phyloP scores from a whole-genome alignment of 2,329 filamentous ascomycete genomes.

The Phoma sp. region DNA sequence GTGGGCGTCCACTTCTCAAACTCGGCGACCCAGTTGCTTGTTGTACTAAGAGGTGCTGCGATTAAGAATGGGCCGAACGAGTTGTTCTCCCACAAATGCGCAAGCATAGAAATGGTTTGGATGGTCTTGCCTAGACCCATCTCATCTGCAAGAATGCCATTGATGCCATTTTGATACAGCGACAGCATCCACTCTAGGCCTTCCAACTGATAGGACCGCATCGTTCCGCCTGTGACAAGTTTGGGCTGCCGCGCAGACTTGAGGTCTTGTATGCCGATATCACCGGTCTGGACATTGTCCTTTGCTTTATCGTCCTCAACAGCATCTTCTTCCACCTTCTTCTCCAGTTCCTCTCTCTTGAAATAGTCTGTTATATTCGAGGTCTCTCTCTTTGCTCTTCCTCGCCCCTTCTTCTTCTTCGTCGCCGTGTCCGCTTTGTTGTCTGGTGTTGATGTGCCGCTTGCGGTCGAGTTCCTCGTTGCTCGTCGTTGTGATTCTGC shows the following conservation, averaged over 20 bases:
- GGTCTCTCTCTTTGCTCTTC: conserved; percentile 49
- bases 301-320: conserved; percentile 64
- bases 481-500: conserved; percentile 54
- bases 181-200: conserved; percentile 90
- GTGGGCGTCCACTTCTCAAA: conserved; percentile 88
- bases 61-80: conserved; percentile 90
- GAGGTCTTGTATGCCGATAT: conserved; percentile 70
- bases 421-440: conserved; percentile 26
- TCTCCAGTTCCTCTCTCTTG: conserved; percentile 63
- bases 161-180: conserved; percentile 86
- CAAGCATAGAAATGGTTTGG: conserved; percentile 86
- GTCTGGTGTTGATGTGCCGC: conserved; percentile 20
- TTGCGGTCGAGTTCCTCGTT: conserved; percentile 48
- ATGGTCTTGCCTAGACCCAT: conserved; percentile 95
- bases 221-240: conserved; percentile 82
- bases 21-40: conserved; percentile 96
- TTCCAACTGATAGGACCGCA: conserved; percentile 94
- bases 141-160: conserved; percentile 89
- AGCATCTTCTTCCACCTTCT: conserved; percentile 61
- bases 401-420: conserved; percentile 41
- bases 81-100: conserved; percentile 84
- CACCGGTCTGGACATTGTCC: conserved; percentile 63
- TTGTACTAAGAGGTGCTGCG: conserved; percentile 85
- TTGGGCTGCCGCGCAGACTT: conserved; percentile 85
- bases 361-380: conserved; percentile 65